phyloP scores from a whole-genome alignment of 78 protist species.

The Guillardia theta region DNA sequence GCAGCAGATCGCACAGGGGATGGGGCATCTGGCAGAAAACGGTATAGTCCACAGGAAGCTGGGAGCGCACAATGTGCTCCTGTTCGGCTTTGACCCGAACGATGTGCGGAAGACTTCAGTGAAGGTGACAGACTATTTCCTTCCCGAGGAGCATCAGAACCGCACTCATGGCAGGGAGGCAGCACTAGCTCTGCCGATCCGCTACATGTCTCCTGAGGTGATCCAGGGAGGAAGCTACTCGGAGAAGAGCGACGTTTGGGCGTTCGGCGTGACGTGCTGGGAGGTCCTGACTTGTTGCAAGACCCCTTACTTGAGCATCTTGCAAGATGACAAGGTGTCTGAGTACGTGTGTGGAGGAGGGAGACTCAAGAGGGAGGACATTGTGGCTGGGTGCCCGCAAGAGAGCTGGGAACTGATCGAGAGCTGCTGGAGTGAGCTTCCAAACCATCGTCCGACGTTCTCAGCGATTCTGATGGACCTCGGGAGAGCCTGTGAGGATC shows the following conservation, averaged over 20 bases:
- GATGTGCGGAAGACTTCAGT: not conserved
- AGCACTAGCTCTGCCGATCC: not conserved
- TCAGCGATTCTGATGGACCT: not conserved
- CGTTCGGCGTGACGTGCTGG: slow-evolving; percentile 18
- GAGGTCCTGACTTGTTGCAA: not conserved
- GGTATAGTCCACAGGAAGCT: not conserved
- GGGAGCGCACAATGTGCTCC: not conserved
- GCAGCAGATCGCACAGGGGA: slow-evolving; percentile 15
- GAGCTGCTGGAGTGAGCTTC: not conserved
- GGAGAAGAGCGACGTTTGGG: slow-evolving; percentile 43
- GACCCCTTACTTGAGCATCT: not conserved
- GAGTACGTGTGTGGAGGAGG: not conserved
- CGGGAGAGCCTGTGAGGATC: not conserved
- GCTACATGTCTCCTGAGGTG: not conserved
- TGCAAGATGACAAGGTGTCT: not conserved
- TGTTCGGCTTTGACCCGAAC: not conserved
- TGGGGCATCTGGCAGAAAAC: not conserved
- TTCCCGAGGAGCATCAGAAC: not conserved
- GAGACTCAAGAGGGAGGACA: not conserved
- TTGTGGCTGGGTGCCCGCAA: not conserved
- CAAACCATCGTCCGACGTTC: not conserved
- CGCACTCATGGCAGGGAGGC: not conserved
- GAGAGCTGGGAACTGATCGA: not conserved
- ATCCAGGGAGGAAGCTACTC: not conserved
- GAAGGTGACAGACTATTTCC: not conserved